phyloP scores from a whole-genome alignment of 2,329 filamentous ascomycete species.

The Teratosphaeria nubilosa region DNA sequence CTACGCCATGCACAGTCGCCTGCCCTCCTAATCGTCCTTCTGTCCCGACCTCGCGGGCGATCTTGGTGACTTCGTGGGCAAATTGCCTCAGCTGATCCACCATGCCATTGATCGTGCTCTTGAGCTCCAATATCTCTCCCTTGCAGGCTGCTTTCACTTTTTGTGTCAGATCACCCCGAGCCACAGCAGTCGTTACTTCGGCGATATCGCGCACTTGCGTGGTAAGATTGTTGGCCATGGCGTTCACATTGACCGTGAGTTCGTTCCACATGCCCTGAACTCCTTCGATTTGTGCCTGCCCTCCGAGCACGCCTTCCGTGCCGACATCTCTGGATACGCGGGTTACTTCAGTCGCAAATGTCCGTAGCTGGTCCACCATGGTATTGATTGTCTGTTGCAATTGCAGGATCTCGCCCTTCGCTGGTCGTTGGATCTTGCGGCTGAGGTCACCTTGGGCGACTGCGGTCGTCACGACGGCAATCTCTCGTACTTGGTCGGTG shows the following conservation, averaged over 20 bases:
- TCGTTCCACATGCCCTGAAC: constrained; percentile 59
- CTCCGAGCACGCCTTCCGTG: constrained; percentile 53
- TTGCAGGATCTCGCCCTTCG: constrained; percentile 86
- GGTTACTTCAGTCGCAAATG: constrained; percentile 55
- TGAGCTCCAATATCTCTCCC: constrained; percentile 42
- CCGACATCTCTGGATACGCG: constrained; percentile 56
- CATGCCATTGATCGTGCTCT: constrained; percentile 44
- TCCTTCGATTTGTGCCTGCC: constrained; percentile 54
- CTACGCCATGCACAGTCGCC: constrained; percentile 43
- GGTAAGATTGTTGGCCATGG: constrained; percentile 44
- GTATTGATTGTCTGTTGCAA: constrained; percentile 78
- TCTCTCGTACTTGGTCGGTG: constrained; percentile 94
- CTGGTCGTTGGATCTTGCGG: constrained; percentile 91
- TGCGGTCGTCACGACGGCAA: constrained; percentile 90
- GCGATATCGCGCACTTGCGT: constrained; percentile 45
- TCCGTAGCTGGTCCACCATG: constrained; percentile 58
- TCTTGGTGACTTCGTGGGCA: constrained; percentile 44
- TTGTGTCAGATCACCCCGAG: constrained; percentile 41
- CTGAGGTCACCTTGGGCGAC: constrained; percentile 90
- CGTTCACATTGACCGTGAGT: constrained; percentile 47
- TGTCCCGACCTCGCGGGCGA: constrained; percentile 43
- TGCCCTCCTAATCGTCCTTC: constrained; percentile 43
- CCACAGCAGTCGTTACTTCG: constrained; percentile 43
- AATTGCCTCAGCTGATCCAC: constrained; percentile 44
- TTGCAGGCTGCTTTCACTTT: constrained; percentile 44